These are phyloP conservation scores for Venturia pyrina DNA, from an alignment of 2,329 filamentous ascomycete species.

Conservation along the genomic window DNA sequence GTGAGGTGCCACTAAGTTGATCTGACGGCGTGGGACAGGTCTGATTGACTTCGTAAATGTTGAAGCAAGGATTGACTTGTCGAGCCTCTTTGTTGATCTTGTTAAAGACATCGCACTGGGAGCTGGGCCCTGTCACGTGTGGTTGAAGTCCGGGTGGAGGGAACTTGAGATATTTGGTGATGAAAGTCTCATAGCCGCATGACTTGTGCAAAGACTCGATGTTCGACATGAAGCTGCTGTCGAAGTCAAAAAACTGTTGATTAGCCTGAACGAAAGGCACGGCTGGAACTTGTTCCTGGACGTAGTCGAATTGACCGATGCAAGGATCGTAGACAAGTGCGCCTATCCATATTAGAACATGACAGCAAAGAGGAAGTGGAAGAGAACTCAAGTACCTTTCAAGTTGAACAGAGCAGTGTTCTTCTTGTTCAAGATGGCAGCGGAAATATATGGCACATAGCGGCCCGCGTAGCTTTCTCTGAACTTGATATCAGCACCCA, in stretches of 20 bases:
- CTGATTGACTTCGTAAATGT: slow-evolving; percentile 16
- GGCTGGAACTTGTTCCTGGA: slow-evolving; percentile 21
- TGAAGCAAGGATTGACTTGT: slow-evolving; percentile 14
- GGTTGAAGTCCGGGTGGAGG: slow-evolving; percentile 13
- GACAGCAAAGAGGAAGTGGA: neutral
- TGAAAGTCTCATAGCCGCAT: slow-evolving; percentile 35
- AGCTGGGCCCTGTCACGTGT: neutral
- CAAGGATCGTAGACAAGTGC: slow-evolving; percentile 14
- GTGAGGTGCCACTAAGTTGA: slow-evolving; percentile 41
- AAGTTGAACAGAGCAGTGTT: slow-evolving; percentile 14
- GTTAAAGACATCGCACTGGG: slow-evolving; percentile 12
- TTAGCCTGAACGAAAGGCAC: slow-evolving; percentile 34
- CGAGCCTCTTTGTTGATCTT: neutral
- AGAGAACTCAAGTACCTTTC: slow-evolving; percentile 17
- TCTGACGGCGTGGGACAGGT: slow-evolving; percentile 16
- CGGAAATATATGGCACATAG: slow-evolving; percentile 15
- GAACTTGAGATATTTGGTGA: slow-evolving; percentile 12
- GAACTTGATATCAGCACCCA: neutral
- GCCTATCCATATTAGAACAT: neutral
- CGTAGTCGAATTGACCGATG: slow-evolving; percentile 13
- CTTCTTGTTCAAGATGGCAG: slow-evolving; percentile 13
- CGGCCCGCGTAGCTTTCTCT: slow-evolving; percentile 13
- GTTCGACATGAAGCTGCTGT: slow-evolving; percentile 31
- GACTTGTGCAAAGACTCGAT: slow-evolving; percentile 31
- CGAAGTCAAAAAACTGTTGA: slow-evolving; percentile 35